Base-by-base conservation (phyloP, 176 grass and related monocot species). In the Eragrostis curvula region DNA sequence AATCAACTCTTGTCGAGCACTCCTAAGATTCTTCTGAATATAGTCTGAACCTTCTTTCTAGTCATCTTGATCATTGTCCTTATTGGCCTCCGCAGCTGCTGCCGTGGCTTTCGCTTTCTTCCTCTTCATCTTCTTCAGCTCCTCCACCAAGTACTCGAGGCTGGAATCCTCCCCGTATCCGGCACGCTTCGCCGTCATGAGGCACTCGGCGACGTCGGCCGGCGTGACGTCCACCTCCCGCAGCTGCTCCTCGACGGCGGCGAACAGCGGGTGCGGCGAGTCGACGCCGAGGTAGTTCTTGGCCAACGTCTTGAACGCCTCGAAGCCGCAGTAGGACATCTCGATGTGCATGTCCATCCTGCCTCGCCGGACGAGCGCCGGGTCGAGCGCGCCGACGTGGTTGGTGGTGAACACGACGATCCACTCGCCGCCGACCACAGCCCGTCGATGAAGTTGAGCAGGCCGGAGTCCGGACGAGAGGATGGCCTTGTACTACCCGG, bases 381-480 rank as follows among this genome's bases (percentile, higher is more conserved):
- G 24, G 11, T 61, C 58, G 3, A 61, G 70, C 56, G 4, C 42
- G 46, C 20, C 61, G 12, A 64, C 61, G 13, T 64, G 61, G 61
- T 64, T 64, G 28, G 24, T 64, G 1, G 61, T 32, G 61, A 64
- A 64, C 4, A 64, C 61, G 27, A 64, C 61, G 25, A 92, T 63
- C 59, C 81, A 32, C 81, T 92, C 90, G 10, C 70, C 80, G 14
- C 90, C 5, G 90, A 92, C 90, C 90, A 92, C 2, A 92, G 77
- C 41, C 90, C 90, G 16, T 92, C 90, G 63, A 92, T 87, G 84
- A 92, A 89, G 71, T 92, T 92, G 43, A 92, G 84, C 30, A 92
- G 87, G n/a, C n/a, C n/a, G n/a, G n/a, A n/a, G n/a, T n/a, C n/a
- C n/a, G n/a, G n/a, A n/a, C n/a, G n/a, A n/a, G n/a, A n/a, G n/a